These are phyloP conservation scores for Blastobotrys illinoisensis DNA, from an alignment of 1,139 yeast genomes.

Conservation along the genomic window DNA sequence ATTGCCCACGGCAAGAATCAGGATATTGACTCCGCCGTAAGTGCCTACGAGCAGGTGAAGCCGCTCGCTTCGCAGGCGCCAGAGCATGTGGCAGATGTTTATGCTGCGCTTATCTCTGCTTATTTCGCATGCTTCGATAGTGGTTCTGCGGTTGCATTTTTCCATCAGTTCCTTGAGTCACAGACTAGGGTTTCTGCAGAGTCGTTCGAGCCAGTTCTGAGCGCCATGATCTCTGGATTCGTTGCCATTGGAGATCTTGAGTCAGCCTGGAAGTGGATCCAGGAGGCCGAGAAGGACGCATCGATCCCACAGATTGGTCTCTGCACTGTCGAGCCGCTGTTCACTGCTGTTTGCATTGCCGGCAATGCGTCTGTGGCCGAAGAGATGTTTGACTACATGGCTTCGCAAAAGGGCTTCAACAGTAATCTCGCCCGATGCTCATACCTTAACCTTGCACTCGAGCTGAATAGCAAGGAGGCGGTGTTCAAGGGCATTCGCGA, in stretches of 20 bases:
- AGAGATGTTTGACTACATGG: constrained; percentile 27
- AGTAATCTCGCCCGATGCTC: constrained; percentile 21
- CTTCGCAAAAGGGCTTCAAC: constrained; percentile 17
- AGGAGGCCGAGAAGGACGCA: constrained; percentile 22
- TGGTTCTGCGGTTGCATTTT: constrained; percentile 26
- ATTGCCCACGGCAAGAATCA: constrained; percentile 7
- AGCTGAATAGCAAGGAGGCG: constrained; percentile 15
- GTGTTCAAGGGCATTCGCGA: constrained; percentile 31
- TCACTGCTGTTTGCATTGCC: constrained; percentile 20
- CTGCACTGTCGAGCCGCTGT: constrained; percentile 18
- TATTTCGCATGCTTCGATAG: constrained; percentile 26
- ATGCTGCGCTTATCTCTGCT: constrained; percentile 30
- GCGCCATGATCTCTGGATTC: constrained; percentile 27
- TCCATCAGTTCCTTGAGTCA: constrained; percentile 21
- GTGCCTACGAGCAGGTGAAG: constrained; percentile 6
- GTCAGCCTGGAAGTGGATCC: constrained; percentile 34
- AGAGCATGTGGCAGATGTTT: constrained; percentile 13
- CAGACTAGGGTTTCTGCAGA: background rate
- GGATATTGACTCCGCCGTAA: constrained; percentile 4
- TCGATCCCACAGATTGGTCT: constrained; percentile 18
- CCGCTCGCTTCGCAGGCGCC: background rate
- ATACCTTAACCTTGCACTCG: constrained; percentile 20
- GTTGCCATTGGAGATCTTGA: constrained; percentile 24
- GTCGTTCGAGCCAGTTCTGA: background rate
- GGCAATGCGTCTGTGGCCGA: constrained; percentile 20